A percentile compares a stretch with the other conserved stretches of the same genome.
Conservation (phyloP, 768 basidiomycete species). For the Boletus sp. region DNA sequence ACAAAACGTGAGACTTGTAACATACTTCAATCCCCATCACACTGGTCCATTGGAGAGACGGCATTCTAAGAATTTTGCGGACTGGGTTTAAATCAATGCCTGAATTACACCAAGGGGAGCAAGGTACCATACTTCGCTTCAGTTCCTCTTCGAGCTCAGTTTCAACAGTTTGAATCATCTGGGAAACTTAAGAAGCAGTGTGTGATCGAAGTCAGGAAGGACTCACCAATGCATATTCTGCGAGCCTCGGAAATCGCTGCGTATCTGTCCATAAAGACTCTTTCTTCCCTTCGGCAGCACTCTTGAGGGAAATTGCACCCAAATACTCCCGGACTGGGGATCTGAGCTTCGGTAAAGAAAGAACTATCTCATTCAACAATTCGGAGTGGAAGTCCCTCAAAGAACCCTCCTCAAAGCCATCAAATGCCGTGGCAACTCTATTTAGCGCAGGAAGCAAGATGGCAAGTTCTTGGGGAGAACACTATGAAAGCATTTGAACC, state of each 20-base stretch:
- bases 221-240: conserved; percentile 58
- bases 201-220: not conserved
- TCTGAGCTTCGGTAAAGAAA: conserved; percentile 62
- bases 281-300: conserved; percentile 64
- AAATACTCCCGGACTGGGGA: conserved; percentile 53
- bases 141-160: conserved; percentile 73
- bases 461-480: conserved; percentile 79
- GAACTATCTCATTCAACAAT: conserved; percentile 69
- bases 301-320: conserved; percentile 52
- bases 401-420: conserved; percentile 38
- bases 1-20: not conserved
- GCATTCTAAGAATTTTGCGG: conserved; percentile 67
- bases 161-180: conserved; percentile 70
- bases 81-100: conserved; percentile 39
- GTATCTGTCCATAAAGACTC: conserved; percentile 64
- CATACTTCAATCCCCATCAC: conserved; percentile 68
- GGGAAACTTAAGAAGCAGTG: not conserved
- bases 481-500: conserved; percentile 39
- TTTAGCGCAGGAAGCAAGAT: conserved; percentile 72
- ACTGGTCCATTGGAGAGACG: conserved; percentile 66
- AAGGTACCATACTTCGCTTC: conserved; percentile 46
- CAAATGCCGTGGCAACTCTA: conserved; percentile 64
- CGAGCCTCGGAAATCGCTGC: conserved; percentile 52
- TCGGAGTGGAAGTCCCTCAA: conserved; percentile 59
- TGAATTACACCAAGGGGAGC: not conserved